These are phyloP conservation scores for Nicotiana sylvestris DNA, from an alignment of 257 asterid species.

Conservation along the genomic window DNA sequence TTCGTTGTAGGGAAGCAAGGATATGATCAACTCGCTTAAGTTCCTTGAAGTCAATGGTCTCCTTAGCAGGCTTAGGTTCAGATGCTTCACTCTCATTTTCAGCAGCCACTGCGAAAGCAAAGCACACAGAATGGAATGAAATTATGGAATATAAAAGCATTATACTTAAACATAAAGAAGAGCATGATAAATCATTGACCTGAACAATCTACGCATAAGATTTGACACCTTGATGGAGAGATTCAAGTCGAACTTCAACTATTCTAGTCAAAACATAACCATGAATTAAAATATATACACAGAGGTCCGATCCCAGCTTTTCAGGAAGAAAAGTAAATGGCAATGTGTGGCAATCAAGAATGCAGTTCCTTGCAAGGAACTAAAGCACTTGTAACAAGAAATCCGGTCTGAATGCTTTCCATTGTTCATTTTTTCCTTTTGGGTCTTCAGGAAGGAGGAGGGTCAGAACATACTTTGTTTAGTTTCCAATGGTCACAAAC, in stretches of 20 bases:
- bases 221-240: no score
- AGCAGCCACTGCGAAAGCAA: constrained; percentile 49
- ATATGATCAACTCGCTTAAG: constrained; percentile 85
- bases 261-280: no score
- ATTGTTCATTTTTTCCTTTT: neutral
- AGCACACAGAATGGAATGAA: neutral
- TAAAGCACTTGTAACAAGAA: neutral
- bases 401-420: neutral
- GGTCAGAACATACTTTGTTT: neutral
- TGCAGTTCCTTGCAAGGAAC: neutral
- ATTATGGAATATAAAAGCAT: neutral
- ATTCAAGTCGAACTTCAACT: no score
- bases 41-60: constrained; percentile 74
- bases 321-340: no score
- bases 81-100: constrained; percentile 49
- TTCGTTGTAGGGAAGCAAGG: constrained; percentile 77
- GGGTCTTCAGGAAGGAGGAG: neutral
- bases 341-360: no score
- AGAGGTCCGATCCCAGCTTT: no score
- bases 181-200: no score
- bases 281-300: no score
- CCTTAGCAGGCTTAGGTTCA: constrained; percentile 66
- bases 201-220: no score
- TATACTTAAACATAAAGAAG: no score
- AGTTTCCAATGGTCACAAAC: neutral